Conservation (phyloP, 192 early-diverging fungal genomes). For the Linnemannia elongata region DNA sequence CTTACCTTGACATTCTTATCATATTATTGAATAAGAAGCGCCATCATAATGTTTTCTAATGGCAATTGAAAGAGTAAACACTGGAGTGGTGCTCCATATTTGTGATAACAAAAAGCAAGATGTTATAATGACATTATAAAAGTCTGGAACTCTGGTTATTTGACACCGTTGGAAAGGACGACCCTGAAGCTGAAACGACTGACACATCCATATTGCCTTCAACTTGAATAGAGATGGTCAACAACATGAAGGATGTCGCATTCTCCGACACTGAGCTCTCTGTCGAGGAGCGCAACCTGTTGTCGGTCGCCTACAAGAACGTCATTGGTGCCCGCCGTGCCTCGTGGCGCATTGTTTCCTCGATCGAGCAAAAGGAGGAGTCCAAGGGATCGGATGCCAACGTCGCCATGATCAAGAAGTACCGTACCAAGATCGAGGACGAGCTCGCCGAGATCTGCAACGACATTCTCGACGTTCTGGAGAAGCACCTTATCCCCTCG, state of each 20-base stretch:
- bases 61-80: no score
- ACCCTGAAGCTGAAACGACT: constrained; percentile 5
- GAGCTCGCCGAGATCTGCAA: constrained; percentile 96
- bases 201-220: neutral
- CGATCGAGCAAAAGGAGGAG: constrained; percentile 98
- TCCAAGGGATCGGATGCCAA: constrained; percentile 89
- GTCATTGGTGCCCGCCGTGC: constrained; percentile 98
- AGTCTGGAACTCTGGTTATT: neutral
- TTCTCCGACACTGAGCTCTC: constrained; percentile 83
- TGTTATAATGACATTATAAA: neutral
- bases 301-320: constrained; percentile 99
- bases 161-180: constrained; percentile 42
- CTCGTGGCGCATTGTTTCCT: constrained; percentile 98
- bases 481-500: constrained; percentile 88
- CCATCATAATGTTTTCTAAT: no score
- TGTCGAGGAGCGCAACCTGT: constrained; percentile 97
- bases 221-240: constrained; percentile 74
- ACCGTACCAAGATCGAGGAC: constrained; percentile 92
- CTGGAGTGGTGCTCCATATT: no score
- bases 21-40: no score
- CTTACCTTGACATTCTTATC: neutral
- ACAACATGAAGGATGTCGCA: constrained; percentile 77
- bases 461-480: constrained; percentile 93
- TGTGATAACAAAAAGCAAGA: constrained; percentile 35
- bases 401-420: constrained; percentile 92